These are phyloP conservation scores for Neoscytalidium dimidiatum DNA, from an alignment of 2,329 filamentous ascomycete species.

Conservation along the genomic window DNA sequence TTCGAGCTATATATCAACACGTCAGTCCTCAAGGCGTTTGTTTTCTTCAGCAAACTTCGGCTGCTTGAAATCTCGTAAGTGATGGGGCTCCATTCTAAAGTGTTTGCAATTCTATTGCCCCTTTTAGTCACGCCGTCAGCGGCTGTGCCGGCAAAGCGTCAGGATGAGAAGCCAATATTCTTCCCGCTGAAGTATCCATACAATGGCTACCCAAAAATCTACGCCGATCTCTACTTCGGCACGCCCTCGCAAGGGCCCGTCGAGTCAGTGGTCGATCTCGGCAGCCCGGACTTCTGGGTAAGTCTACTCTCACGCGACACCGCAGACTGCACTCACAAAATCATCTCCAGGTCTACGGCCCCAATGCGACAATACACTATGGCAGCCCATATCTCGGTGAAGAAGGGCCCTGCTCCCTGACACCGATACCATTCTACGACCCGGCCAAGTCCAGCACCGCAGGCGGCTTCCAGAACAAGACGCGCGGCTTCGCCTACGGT, in stretches of 20 bases:
- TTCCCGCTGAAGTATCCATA: constrained; percentile 15
- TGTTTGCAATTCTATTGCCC: not conserved
- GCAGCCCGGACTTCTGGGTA: constrained; percentile 21
- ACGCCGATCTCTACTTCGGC: constrained; percentile 18
- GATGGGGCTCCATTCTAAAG: not conserved
- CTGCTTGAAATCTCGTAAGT: too few relatives aligned
- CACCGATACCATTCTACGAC: constrained; percentile 17
- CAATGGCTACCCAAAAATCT: constrained; percentile 19
- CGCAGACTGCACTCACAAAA: not conserved
- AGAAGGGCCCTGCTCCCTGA: constrained; percentile 17
- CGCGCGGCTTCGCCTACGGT: constrained; percentile 16
- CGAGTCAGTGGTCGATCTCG: constrained; percentile 17
- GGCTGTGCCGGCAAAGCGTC: not conserved
- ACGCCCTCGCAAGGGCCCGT: constrained; percentile 15
- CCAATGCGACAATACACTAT: constrained; percentile 21
- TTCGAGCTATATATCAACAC: too few relatives aligned
- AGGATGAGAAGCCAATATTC: not conserved
- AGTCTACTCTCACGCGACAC: not conserved
- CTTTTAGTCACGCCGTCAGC: not conserved
- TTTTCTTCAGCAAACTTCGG: too few relatives aligned
- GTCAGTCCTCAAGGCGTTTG: too few relatives aligned
- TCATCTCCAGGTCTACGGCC: constrained; percentile 18
- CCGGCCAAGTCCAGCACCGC: not conserved
- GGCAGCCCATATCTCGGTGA: constrained; percentile 17
- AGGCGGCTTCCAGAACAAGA: not conserved